Evolutionary conservation across 2,329 filamentous ascomycete genomes (phyloP), one percentile per base, ranked within the genome.

Genomic region (Chaetomium sp.): DNA sequence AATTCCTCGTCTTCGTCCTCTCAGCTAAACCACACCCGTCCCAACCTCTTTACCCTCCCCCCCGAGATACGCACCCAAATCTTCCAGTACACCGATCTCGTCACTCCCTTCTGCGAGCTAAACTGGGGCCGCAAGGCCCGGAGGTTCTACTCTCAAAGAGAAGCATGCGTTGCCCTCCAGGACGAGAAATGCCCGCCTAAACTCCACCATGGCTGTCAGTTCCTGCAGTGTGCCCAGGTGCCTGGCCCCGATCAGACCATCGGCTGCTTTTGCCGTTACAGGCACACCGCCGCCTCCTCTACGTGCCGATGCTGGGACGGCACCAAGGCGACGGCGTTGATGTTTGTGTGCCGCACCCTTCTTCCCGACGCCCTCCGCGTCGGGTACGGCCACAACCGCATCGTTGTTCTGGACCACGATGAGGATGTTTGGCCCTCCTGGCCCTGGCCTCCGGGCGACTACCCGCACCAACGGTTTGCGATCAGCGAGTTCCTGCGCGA

Each of bases 1-100:
- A 2, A 35, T 32, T 27, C 19, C 19, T 27, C 19, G 19, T 27
- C 19, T 27, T 27, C 19, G 19, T 27, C 19, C 19, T 27, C 19
- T 27, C 19, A 27, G 19, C 19, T 27, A 27, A 27, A 27, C 19
- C 19, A 27, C 19, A 27, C 19, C 19, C 19, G 19, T 27, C 19
- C 19, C 3, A 27, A 27, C 19, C 47, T 59, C n/a, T 2, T 54
- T 9, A 36, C 44, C 64, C 58, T 66, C 6, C 64, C 64, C 3
- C 12, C n/a, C 8, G 63, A 66, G 46, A 32, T 66, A 36, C 60
- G 62, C 14, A 50, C 52, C 33, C 47, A 57, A 1, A 62, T 66
- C 6, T 56, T 66, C 4, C 36, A 50, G 42, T 62, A 65, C 35
- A 66, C 64, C 10, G 62, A 66, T 33, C 58, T 66, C 2, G 55